phyloP scores from a whole-genome alignment of 805 yeast genomes.

The Lipomyces sp. region DNA sequence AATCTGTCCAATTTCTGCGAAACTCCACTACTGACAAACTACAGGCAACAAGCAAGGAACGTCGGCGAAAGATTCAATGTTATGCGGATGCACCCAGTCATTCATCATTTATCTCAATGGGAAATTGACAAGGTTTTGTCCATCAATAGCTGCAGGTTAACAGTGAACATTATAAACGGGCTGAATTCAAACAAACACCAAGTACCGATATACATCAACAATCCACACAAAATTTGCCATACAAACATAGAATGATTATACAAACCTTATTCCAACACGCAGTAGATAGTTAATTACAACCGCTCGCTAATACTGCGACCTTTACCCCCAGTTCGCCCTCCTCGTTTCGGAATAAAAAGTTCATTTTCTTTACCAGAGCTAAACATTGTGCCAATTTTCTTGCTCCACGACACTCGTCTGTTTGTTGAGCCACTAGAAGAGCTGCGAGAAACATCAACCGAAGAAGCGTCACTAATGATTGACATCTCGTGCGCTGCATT shows the following conservation, averaged over 20 bases:
- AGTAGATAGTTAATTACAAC: conserved; percentile 4
- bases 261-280: background rate
- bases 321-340: conserved; percentile 19
- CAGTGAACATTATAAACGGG: background rate
- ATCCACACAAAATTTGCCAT: background rate
- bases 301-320: conserved; percentile 32
- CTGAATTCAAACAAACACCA: background rate
- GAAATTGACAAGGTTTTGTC: too few relatives aligned
- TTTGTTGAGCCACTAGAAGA: background rate
- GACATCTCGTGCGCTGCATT: background rate
- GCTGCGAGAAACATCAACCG: conserved; percentile 3
- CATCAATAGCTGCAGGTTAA: too few relatives aligned
- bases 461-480: conserved; percentile 2
- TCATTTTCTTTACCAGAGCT: conserved; percentile 35
- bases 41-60: too few relatives aligned
- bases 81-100: too few relatives aligned
- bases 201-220: background rate
- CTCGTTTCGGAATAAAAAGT: conserved; percentile 23
- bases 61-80: too few relatives aligned
- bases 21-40: too few relatives aligned
- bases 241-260: background rate
- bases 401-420: conserved; percentile 33
- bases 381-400: conserved; percentile 32
- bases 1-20: too few relatives aligned
- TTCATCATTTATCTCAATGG: too few relatives aligned